Base-by-base conservation (phyloP, 768 basidiomycete species). In the Auriscalpium orientale region DNA sequence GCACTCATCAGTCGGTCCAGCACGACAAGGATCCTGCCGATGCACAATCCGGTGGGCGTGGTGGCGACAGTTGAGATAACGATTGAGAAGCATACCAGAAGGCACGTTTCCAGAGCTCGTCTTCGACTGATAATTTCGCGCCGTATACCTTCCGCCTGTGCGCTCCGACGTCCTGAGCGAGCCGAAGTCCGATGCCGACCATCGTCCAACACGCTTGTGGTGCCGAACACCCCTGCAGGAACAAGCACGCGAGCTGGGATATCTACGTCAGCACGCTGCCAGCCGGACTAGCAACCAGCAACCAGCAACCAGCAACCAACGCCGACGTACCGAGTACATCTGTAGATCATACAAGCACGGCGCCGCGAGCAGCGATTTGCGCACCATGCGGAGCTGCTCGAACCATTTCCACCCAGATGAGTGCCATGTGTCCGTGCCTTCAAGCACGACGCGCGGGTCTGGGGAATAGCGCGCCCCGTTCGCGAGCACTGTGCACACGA, bases 91-190 rank as follows among this genome's bases (percentile, higher is more conserved):
- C 70, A 15, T 62, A 79, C 82, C 83, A 85, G 62, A 84, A 84
- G 8, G 78, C 80, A 21, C 84, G 79, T 65, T 87, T 88, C 81
- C 86, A 88, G 20, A 87, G 73, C 66, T 92, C 89, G 54, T 84
- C 78, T 59, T 90, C 85, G 7, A 73, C 69, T 11, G 71, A 76
- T 11, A 74, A 75, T 8, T 65, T 58, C 12, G 65, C 59, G 52
- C 70, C 72, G 33, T 77, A 71, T 16, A 74, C 69, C 57, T 67
- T 72, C 56, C 74, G 73, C 35, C 82, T 74, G 67, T 92, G 91
- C 1, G 81, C 85, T 33, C 91, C 83, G 40, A 89, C 80, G 59
- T 93, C 89, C 65, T 89, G 83, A 1, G 83, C 81, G 49, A 84
- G 72, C 3, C 88, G 82, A 35, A 91, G 68, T n/a, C 83, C 86